These are phyloP conservation scores for Penicillium sp. DNA, from an alignment of 2,329 filamentous ascomycete species.

Conservation along the genomic window DNA sequence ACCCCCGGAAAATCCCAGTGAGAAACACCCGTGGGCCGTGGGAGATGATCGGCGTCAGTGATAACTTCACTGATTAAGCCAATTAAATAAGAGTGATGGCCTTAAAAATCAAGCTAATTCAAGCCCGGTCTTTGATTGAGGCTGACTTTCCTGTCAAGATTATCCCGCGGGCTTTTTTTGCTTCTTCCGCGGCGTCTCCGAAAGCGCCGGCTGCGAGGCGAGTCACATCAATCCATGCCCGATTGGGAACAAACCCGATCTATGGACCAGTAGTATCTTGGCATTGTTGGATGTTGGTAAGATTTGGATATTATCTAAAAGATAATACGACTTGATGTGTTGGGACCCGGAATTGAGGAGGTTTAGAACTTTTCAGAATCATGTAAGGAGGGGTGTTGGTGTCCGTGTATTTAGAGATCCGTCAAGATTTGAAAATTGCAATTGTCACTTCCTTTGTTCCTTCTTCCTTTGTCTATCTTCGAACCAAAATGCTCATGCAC, in stretches of 20 bases:
- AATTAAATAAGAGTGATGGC: background rate
- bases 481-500: conserved; percentile 3
- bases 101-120: background rate
- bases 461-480: background rate
- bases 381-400: background rate
- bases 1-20: background rate
- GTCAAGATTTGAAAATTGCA: background rate
- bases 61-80: background rate
- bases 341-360: background rate
- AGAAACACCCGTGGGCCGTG: background rate
- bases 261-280: background rate
- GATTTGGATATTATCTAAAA: background rate
- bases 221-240: background rate
- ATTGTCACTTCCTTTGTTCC: background rate
- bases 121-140: background rate
- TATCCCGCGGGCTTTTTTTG: background rate
- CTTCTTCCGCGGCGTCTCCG: background rate
- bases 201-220: background rate
- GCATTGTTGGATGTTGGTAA: background rate
- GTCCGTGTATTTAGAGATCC: background rate
- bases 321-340: background rate
- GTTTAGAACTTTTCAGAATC: too few relatives aligned
- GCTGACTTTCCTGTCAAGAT: background rate
- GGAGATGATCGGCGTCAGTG: background rate
- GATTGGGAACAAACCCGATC: background rate